phyloP scores from a whole-genome alignment of 1,139 yeast genomes.

The Geotrichum bryndzae region DNA sequence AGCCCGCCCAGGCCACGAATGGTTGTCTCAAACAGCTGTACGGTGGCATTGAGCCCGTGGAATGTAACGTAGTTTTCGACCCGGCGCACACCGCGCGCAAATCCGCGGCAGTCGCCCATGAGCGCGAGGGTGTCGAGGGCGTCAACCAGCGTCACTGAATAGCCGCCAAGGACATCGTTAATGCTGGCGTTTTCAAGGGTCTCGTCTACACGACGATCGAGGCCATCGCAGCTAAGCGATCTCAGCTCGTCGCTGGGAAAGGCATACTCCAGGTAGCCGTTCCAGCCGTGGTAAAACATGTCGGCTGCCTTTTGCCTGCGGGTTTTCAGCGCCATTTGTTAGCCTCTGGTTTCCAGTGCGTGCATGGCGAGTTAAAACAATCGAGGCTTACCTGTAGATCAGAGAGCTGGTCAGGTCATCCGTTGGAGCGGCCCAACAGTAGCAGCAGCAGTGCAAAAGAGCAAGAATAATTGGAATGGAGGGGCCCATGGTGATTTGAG shows the following conservation, averaged over 20 bases:
- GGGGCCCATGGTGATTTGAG: neutral
- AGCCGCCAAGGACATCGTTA: conserved; percentile 83
- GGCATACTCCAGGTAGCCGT: conserved; percentile 59
- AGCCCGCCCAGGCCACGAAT: conserved; percentile 77
- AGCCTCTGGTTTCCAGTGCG: too few relatives aligned
- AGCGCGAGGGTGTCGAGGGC: conserved; percentile 71
- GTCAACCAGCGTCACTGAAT: conserved; percentile 71
- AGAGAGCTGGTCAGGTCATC: neutral
- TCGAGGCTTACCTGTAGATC: neutral
- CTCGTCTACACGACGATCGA: conserved; percentile 56
- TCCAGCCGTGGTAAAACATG: conserved; percentile 71
- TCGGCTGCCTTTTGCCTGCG: conserved; percentile 12
- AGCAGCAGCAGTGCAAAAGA: neutral
- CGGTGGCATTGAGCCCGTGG: conserved; percentile 52
- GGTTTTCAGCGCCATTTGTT: too few relatives aligned
- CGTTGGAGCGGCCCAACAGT: neutral
- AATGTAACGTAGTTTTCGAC: conserved; percentile 45
- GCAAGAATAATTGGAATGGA: neutral
- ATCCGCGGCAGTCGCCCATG: conserved; percentile 55
- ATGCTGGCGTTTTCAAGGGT: conserved; percentile 47
- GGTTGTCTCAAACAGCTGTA: conserved; percentile 82
- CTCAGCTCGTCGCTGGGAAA: conserved; percentile 79
- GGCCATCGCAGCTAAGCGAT: conserved; percentile 66
- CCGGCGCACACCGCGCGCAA: conserved; percentile 45
- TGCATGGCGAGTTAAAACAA: too few relatives aligned